Conservation (phyloP, 495 filamentous ascomycete species). For the Penicillium cataractarum region DNA sequence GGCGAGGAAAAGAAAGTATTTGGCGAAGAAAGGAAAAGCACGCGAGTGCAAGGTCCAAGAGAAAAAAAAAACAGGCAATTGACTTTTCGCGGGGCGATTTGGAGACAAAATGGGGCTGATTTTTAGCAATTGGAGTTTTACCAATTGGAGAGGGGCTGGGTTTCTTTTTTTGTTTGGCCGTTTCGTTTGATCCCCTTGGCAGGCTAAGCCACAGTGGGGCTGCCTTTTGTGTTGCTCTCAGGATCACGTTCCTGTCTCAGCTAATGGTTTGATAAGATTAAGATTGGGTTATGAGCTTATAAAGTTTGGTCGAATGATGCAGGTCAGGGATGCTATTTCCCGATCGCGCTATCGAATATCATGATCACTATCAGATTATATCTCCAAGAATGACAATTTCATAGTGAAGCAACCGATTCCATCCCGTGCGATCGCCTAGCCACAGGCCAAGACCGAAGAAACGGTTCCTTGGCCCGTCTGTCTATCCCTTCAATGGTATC, state of each 20-base stretch:
- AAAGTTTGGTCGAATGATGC: not conserved
- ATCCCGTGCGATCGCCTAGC: not conserved
- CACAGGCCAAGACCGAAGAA: not conserved
- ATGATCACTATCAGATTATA: not conserved
- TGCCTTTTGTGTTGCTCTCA: not conserved
- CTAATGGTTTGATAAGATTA: not conserved
- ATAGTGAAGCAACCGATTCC: not conserved
- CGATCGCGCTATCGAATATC: not conserved
- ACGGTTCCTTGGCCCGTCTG: not conserved
- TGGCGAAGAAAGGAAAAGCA: not conserved
- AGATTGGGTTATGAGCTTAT: not conserved
- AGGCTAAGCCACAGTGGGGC: not conserved
- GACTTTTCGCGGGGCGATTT: not conserved
- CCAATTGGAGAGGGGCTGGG: constrained; percentile 3
- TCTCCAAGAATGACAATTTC: not conserved
- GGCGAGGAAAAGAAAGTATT: not conserved
- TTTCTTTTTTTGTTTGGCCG: not conserved
- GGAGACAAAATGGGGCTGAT: not conserved
- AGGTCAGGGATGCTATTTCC: not conserved
- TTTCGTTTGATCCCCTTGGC: not conserved
- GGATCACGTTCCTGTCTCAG: not conserved
- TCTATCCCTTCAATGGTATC: not conserved
- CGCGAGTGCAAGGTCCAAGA: too few species aligned
- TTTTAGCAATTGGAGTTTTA: too few species aligned
- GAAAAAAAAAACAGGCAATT: not conserved